Base-by-base conservation (phyloP, 2,329 filamentous ascomycete species). In the Cordyceps sp. region DNA sequence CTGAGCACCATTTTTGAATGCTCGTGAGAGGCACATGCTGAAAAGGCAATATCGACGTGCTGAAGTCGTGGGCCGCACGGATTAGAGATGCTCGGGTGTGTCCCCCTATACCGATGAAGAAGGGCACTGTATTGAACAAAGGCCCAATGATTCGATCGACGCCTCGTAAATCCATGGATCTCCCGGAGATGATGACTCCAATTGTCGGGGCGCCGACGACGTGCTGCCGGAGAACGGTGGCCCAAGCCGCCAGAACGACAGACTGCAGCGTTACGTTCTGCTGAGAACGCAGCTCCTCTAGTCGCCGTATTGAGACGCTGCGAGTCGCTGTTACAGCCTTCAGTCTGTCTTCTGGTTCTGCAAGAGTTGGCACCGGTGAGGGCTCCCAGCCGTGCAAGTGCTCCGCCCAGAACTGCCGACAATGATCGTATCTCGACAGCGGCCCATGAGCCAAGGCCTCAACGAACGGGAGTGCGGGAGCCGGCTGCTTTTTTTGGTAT, bases 71-170 rank as follows among this genome's bases (percentile, higher is more conserved):
- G 37, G 79, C 82, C 31, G 59, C 55, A 13, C 55, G 59, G 16
- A 84, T 59, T 1, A 84, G 50, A 0, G 68, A 61, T 1, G 55
- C 48, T 72, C 78, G 84, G 0, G 62, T 71, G 5, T 64, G 57
- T 1, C 52, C 45, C 1, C 49, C 39, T 6, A 53, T 37, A 12
- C 56, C 46, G 22, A 73, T 53, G 33, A 69, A 64, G 47, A 79
- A 84, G 0, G 86, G 84, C 2, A 94, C 59, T 0, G 85, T 93
- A 47, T 94, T 94, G 64, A 94, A 93, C 15, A 94, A 57, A 0
- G 88, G 86, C 0, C 86, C 88, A 26, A 90, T 67, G 1, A 81
- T 69, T 16, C 62, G 47, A 29, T 85, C 78, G 2, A 75, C 66
- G 2, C 62, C 61, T 7, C 76, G 64, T 10, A 84, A 55, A 27